Percentiles rank a stretch among this genome's conserved stretches.
phyloP scores from a whole-genome alignment of 1,139 yeast species.

The Kodamaea ohmeri region DNA sequence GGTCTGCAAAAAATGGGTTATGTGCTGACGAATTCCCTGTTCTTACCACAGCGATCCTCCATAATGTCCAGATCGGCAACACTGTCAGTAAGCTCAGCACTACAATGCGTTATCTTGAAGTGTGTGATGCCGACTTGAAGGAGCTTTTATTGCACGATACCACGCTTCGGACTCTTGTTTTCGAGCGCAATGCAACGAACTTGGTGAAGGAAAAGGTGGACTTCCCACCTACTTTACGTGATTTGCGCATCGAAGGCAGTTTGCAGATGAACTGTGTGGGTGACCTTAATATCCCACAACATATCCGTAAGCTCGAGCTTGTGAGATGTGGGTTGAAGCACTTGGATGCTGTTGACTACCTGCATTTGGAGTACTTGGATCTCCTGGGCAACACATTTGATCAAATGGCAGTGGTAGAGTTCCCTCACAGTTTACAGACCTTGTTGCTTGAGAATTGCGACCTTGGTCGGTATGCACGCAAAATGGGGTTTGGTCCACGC shows the following conservation, averaged over 20 bases:
- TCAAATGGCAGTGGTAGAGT: neutral
- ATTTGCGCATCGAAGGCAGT: neutral
- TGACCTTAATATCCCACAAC: neutral
- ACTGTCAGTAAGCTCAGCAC: neutral
- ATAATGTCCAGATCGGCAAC: neutral
- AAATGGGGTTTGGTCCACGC: neutral
- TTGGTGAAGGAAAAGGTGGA: neutral
- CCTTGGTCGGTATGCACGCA: neutral
- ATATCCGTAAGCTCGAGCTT: constrained; percentile 1
- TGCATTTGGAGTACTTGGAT: constrained; percentile 2
- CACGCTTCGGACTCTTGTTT: neutral
- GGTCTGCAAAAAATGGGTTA: neutral
- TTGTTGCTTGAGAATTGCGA: constrained; percentile 3
- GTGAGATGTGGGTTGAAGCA: neutral
- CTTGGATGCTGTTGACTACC: constrained; percentile 1
- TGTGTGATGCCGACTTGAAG: neutral
- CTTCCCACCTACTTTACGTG: neutral
- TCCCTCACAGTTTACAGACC: neutral
- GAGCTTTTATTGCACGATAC: neutral
- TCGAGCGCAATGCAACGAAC: neutral
- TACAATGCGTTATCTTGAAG: neutral
- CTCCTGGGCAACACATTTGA: constrained; percentile 1
- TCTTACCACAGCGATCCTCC: neutral
- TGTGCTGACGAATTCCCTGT: neutral
- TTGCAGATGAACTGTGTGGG: neutral